Base-by-base conservation (phyloP, 2,329 filamentous ascomycete species). In the Fusarium sp. region DNA sequence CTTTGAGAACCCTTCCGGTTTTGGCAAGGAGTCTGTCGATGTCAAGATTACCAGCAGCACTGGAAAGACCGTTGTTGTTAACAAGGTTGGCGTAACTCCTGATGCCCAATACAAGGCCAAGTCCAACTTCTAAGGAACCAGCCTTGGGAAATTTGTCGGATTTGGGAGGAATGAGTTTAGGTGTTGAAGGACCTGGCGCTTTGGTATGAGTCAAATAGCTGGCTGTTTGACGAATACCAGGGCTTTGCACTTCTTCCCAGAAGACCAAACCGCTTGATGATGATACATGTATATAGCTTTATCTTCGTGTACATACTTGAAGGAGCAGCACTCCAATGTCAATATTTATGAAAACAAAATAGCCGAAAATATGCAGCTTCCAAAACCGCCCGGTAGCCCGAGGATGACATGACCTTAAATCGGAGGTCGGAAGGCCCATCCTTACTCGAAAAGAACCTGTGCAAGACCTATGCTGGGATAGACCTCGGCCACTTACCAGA, bases 1-100 rank as follows among this genome's bases (percentile, higher is more conserved):
- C 80, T 91, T 91, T 47, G 85, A 91, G 82, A 84, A 89, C 70
- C 61, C 80, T 1, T 80, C 82, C 61, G 89, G 89, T 0, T 90
- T 88, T 71, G 86, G 87, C 1, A 84, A 82, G 1, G 78, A 82
- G 11, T 83, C 77, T 5, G 86, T 91, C 3, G 83, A 86, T 69
- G 82, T 91, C 38, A 84, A 82, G 65, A 82, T 90, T 40, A 90
- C 87, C 2, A 84, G 85, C 65, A 75, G 79, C 5, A 82, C 82
- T 45, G 88, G 89, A 2, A 80, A 83, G 67, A 81, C 74, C 0
- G 80, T 91, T 15, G 78, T 82, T 9, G 84, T 90, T 10, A 85
- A 84, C 67, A 77, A 81, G 22, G 86, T 90, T 4, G 79, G 79
- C 18, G 78, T 87, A 40, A 76, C 71, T 18, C 68, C 78, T 22